These are phyloP conservation scores for Geotrichum reessii DNA, from an alignment of 1,139 yeast genomes.

Conservation along the genomic window DNA sequence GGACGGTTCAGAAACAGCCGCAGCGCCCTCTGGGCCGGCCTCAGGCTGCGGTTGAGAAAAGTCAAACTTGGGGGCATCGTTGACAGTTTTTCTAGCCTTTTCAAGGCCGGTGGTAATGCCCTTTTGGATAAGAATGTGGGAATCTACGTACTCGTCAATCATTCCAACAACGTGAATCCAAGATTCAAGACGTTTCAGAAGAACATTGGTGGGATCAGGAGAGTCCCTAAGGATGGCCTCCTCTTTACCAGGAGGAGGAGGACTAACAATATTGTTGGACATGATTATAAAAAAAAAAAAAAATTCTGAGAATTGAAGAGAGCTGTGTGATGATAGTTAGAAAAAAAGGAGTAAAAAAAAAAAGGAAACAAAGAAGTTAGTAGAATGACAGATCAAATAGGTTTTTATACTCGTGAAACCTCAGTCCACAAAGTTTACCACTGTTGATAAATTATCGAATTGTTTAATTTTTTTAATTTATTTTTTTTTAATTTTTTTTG, in stretches of 20 bases:
- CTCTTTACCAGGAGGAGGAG: conserved; percentile 18
- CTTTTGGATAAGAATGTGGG: conserved; percentile 29
- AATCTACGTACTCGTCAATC: conserved; percentile 33
- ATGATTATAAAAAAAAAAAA: not conserved
- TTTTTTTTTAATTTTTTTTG: not conserved
- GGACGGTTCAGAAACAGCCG: conserved; percentile 7
- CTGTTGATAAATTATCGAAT: not conserved
- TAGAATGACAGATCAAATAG: not conserved
- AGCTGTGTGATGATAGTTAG: not conserved
- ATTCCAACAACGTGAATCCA: conserved; percentile 36
- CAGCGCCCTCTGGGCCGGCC: conserved; percentile 14
- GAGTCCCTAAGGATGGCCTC: conserved; percentile 27
- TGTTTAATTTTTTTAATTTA: too few species aligned
- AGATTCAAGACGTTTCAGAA: conserved; percentile 35
- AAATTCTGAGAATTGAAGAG: not conserved
- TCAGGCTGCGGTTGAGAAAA: conserved; percentile 13
- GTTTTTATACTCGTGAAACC: not conserved
- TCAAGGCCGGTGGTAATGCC: conserved; percentile 29
- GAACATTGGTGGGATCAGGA: conserved; percentile 36
- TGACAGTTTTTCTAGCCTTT: conserved; percentile 33
- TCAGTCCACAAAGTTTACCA: too few species aligned
- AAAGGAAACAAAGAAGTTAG: not conserved
- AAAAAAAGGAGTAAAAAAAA: not conserved
- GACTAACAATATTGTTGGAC: not conserved
- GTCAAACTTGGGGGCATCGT: conserved; percentile 35